Conservation (phyloP, 805 yeast species). For the Huiozyma sinensis region DNA sequence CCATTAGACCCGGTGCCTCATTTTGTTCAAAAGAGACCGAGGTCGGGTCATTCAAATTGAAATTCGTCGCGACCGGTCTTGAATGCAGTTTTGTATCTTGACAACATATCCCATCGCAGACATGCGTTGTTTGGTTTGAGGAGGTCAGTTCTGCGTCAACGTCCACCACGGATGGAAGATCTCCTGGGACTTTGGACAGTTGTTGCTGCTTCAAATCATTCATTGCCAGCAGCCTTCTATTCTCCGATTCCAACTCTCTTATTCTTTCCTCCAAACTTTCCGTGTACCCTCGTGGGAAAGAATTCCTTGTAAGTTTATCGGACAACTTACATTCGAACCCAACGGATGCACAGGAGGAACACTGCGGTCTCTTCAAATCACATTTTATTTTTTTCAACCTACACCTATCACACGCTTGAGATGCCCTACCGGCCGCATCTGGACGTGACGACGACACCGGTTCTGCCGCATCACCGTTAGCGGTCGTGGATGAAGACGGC, state of each 20-base stretch:
- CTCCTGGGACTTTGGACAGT: conserved; percentile 1
- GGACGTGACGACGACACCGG: no score
- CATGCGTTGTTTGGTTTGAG: background rate
- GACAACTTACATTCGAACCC: conserved; percentile 86
- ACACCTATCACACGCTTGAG: conserved; percentile 56
- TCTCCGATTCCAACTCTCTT: conserved; percentile 77
- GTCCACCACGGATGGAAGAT: background rate
- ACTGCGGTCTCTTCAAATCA: conserved; percentile 57
- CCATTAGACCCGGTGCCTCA: conserved; percentile 72
- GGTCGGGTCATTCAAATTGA: conserved; percentile 20
- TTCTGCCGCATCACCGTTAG: no score
- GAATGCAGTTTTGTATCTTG: conserved; percentile 11
- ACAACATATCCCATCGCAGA: conserved; percentile 8
- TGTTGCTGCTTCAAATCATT: conserved; percentile 24
- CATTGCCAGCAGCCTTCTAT: conserved; percentile 50
- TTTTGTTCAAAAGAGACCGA: conserved; percentile 46
- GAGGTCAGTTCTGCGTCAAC: background rate
- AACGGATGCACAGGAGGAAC: conserved; percentile 73
- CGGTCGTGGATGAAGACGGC: no score
- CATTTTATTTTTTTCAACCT: conserved; percentile 68
- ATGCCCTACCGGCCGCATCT: background rate
- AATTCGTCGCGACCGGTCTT: conserved; percentile 19
- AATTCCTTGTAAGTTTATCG: conserved; percentile 73
- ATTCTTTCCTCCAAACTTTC: conserved; percentile 82
- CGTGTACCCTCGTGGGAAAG: conserved; percentile 85